These are phyloP conservation scores for Xanthoceras sorbifolium DNA, from an alignment of 345 rosid species.

Conservation along the genomic window DNA sequence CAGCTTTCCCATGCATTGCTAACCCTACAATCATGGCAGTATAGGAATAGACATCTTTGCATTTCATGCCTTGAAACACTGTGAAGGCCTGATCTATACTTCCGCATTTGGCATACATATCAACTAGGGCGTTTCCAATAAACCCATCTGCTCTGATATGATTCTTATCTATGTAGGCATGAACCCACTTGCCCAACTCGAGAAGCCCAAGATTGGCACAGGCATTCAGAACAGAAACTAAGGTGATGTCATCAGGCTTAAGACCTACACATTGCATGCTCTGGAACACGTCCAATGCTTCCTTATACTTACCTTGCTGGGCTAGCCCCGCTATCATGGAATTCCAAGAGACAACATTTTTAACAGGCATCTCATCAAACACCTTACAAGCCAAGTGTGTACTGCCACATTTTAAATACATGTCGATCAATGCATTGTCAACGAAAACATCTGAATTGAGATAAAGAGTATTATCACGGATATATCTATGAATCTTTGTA, in stretches of 20 bases:
- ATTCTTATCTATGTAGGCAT: slow-evolving; percentile 41
- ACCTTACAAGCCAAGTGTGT: slow-evolving; percentile 29
- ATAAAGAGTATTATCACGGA: slow-evolving; percentile 26
- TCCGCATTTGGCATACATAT: slow-evolving; percentile 68
- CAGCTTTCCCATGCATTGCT: slow-evolving; percentile 55
- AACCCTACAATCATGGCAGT: slow-evolving; percentile 54
- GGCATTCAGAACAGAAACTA: slow-evolving; percentile 48
- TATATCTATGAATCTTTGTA: slow-evolving; percentile 35
- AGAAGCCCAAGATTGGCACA: slow-evolving; percentile 53
- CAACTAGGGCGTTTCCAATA: slow-evolving; percentile 52
- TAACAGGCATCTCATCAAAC: slow-evolving; percentile 45
- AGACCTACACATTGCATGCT: slow-evolving; percentile 42
- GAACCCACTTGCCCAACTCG: slow-evolving; percentile 55
- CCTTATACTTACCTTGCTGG: slow-evolving; percentile 47
- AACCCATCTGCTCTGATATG: slow-evolving; percentile 38
- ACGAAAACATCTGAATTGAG: slow-evolving; percentile 48
- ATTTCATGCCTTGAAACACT: slow-evolving; percentile 44
- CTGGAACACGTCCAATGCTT: slow-evolving; percentile 38
- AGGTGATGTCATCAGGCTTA: slow-evolving; percentile 38
- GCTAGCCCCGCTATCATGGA: slow-evolving; percentile 52
- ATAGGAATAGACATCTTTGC: slow-evolving; percentile 48
- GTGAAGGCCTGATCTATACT: slow-evolving; percentile 36
- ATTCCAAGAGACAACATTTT: slow-evolving; percentile 57
- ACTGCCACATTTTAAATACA: slow-evolving; percentile 49
- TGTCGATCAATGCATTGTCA: slow-evolving; percentile 48